Percentiles rank a stretch among this genome's conserved stretches.
These are phyloP conservation scores for Thalassiosira hispida DNA, from an alignment of 352 stramenopile genomes.

Conservation along the genomic window DNA sequence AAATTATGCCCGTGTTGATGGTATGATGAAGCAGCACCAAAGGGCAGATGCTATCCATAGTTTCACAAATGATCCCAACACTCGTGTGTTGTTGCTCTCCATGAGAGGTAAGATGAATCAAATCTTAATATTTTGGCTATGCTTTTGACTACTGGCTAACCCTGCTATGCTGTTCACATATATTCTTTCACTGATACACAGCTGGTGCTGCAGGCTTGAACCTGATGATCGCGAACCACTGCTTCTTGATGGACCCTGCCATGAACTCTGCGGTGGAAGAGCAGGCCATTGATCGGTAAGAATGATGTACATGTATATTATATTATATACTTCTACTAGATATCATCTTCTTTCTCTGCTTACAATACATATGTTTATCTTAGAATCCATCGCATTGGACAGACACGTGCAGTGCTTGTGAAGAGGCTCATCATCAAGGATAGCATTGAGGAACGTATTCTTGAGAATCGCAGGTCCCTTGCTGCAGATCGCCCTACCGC, in stretches of 20 bases:
- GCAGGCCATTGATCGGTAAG: slow-evolving; percentile 86
- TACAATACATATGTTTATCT: not conserved
- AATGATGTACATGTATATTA: not conserved
- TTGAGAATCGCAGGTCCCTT: slow-evolving; percentile 18
- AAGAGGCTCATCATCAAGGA: slow-evolving; percentile 88
- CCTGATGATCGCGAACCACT: slow-evolving; percentile 86
- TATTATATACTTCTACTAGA: no score
- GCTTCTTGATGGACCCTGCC: slow-evolving; percentile 90
- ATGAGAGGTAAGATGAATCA: slow-evolving; percentile 51
- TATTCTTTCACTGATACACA: slow-evolving; percentile 36
- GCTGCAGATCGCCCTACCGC: slow-evolving; percentile 15
- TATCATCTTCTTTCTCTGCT: not conserved
- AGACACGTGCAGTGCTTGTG: slow-evolving; percentile 71
- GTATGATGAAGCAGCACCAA: slow-evolving; percentile 46
- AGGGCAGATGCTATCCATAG: slow-evolving; percentile 37
- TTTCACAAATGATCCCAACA: slow-evolving; percentile 49
- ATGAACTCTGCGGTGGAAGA: slow-evolving; percentile 88
- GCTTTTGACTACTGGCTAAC: no score
- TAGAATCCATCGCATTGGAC: slow-evolving; percentile 73
- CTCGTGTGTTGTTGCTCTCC: slow-evolving; percentile 85
- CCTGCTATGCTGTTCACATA: slow-evolving; percentile 8
- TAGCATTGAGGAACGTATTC: slow-evolving; percentile 47
- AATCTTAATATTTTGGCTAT: not conserved
- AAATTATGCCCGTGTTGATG: slow-evolving; percentile 56
- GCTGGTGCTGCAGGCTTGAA: slow-evolving; percentile 87